Evolutionary conservation across 192 early-diverging fungal genomes (phyloP).

Genomic region (Backusella psychrophila): DNA sequence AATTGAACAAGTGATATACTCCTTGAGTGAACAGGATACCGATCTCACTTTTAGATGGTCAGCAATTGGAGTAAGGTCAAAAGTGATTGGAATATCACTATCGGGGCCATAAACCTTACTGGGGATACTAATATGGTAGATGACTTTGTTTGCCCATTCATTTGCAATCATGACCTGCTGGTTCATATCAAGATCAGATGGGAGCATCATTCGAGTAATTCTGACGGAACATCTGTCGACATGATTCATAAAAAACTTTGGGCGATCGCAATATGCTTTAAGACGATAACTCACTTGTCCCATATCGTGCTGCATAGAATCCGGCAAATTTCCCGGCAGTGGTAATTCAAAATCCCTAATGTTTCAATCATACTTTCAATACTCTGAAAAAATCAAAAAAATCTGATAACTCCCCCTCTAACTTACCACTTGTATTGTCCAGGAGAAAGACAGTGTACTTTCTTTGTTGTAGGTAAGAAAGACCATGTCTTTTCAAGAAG

Average conservation of each 20-base stretch:
- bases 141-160: slow-evolving; percentile 56
- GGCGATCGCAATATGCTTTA: slow-evolving; percentile 52
- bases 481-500: slow-evolving; percentile 53
- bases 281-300: slow-evolving; percentile 53
- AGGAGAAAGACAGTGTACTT: slow-evolving; percentile 31
- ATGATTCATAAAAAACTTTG: slow-evolving; percentile 49
- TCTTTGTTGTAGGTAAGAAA: slow-evolving; percentile 46
- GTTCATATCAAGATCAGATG: slow-evolving; percentile 42
- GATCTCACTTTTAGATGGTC: slow-evolving; percentile 45
- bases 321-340: slow-evolving; percentile 60
- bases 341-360: slow-evolving; percentile 49
- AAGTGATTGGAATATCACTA: slow-evolving; percentile 46
- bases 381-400: not conserved
- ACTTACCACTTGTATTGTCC: slow-evolving; percentile 42
- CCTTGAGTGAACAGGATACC: slow-evolving; percentile 48
- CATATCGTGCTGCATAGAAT: slow-evolving; percentile 47
- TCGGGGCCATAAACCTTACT: slow-evolving; percentile 46
- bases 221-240: slow-evolving; percentile 24
- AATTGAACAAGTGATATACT: slow-evolving; percentile 46
- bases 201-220: slow-evolving; percentile 44
- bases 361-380: not conserved
- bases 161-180: slow-evolving; percentile 51
- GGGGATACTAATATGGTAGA: slow-evolving; percentile 56
- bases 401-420: not conserved
- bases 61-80: slow-evolving; percentile 47